Evolutionary conservation across 2,329 filamentous ascomycete species (phyloP), one percentile per base, ranked within the genome.

Genomic region (Colletotrichum tabaci): DNA sequence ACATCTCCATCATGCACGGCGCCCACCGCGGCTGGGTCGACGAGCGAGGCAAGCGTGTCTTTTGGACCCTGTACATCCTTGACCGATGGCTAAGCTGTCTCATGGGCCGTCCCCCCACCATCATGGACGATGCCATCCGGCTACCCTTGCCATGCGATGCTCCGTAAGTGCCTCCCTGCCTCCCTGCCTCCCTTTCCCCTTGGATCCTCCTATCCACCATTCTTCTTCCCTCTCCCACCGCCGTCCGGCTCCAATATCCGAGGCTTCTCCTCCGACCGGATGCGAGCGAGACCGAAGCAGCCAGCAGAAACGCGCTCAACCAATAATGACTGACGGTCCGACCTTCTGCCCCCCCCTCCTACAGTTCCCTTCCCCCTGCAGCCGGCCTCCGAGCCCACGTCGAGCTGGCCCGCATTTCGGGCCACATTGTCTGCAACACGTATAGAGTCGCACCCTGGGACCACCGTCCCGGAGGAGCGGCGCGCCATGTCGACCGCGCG

Each of bases 11-110:
- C 57, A 84, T 84, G 79, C 83, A 85, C 44, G 87, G 87, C n/a
- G 80, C 85, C 1, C 84, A 87, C 72, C 78, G 82, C 16, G 84
- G 84, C 4, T 82, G 80, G 74, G 77, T 81, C 3, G 81, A 86
- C 52, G 86, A 87, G 74, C 76, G 76, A 26, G 82, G 81, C 1
- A 87, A 84, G 73, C 79, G 86, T 46, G 79, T 85, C 7, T 87
- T 88, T 66, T 88, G 86, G 86, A 88, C 86, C 0, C 79, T 87
- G 2, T 88, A 87, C 67, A 81, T 85, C n/a, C 76, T 88, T 16
- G 86, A 88, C 73, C 80, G 85, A 56, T 87, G 79, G 77, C 73
- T 87, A 52, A 84, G 85, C 71, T 87, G 84, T 66, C 77, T 87
- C 5, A 85, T 87, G 80, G 86, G 87, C 6, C 82, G 86, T 16